Base-by-base conservation (phyloP, 257 asterid genomes). In the Nicotiana undulata region DNA sequence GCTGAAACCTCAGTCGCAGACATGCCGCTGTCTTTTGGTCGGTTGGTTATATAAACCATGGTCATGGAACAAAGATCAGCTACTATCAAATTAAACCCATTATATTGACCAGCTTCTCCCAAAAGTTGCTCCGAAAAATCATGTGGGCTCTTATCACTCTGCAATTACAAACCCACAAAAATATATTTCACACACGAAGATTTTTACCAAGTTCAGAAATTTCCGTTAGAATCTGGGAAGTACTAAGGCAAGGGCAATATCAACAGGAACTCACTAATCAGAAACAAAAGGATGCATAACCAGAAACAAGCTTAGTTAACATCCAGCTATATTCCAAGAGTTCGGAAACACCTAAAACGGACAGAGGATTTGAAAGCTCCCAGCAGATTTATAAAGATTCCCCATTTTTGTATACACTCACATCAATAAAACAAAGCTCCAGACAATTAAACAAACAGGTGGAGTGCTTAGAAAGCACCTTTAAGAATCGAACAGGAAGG, bases 41-140 rank as follows among this genome's bases (percentile, higher is more conserved):
- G 88, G 86, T 95, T 95, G 83, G 97, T 93, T 63, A 95, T 86
- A 80, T 92, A 95, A 70, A 90, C 75, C 99, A 93, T 93, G 82
- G 82, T 86, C 95, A 89, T 88, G 20, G 93, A 86, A 81, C 86
- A 67, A 79, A 93, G 81, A 87, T 95, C 98, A 65, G 92, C 97
- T 9, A 90, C 88, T 32, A 93, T 86, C 55, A 95, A 87, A 81
- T 95, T 95, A 82, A 93, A 93, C 17, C 99, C 99, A 59, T 82
- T 86, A 66, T 88, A 93, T 29, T 77, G 63, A 9, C 82, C 85
- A 13, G 79, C 90, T 84, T 95, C 98, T 40, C 75, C 85, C 76
- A 53, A 70, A 3, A 95, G 85, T 78, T 92, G 92, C 78, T 89
- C 90, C 0, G 90, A 91, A 80, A 92, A 95, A 66, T 89, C 98